Evolutionary conservation across 257 asterid species (phyloP), one percentile per base, ranked within the genome.

Genomic region (Fraxinus pennsylvanica): DNA sequence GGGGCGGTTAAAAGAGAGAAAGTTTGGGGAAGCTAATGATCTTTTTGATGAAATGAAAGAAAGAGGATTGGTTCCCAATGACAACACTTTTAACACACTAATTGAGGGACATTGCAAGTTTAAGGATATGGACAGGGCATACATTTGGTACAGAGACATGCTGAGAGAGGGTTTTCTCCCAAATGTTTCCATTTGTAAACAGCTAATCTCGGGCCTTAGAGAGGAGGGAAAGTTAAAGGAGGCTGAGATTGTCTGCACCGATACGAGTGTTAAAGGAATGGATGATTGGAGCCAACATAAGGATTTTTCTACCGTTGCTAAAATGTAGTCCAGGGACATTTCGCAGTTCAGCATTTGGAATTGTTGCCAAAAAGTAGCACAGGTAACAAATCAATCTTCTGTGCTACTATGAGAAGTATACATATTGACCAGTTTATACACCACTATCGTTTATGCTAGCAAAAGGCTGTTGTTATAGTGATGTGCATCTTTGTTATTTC

Each of bases 71-170:
- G 33, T 72, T 76, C 97, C 92, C 9, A 88, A 78, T 79, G 90
- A 75, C 43, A 87, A 72, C 66, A 90, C 89, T 54, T 92, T 87
- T 79, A 84, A 82, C 74, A 79, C 68, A 4, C 79, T 94, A 41
- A 83, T 94, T 80, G 87, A 86, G 59, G 94, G 97, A 70, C 86
- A 91, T 75, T 91, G 93, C 87, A 85, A 86, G 75, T 66, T 82
- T 41, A 86, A 85, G 84, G 96, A 89, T 79, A 82, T 87, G 75
- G 74, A 76, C 0, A 89, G 89, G 38, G 98, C 94, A 63, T 87
- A 84, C 67, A 27, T 35, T 30, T 91, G 98, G 93, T 94, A 92
- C 59, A 87, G 80, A 74, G 84, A 89, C 83, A 93, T 92, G 97
- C 47, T 82, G 79, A 88, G 82, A 52, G 72, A 32, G 15, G 89